Evolutionary conservation across 352 stramenopile species (phyloP).

Genomic region (Peronospora tabacina): DNA sequence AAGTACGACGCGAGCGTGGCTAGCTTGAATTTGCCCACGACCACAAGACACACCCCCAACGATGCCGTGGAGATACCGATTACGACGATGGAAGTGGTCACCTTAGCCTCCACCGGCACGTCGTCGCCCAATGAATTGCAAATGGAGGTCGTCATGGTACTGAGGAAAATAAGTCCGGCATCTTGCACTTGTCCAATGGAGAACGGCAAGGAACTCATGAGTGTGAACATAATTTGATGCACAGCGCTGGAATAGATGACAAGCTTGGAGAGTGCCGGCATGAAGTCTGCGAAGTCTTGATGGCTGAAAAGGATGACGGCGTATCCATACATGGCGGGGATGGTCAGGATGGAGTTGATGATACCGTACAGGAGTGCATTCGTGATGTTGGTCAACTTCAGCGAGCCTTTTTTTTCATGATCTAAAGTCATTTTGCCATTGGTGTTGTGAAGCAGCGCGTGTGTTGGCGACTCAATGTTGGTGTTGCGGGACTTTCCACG

Average conservation of each 20-base stretch:
- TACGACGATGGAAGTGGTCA: conserved; percentile 92
- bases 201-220: conserved; percentile 90
- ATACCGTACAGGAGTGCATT: conserved; percentile 79
- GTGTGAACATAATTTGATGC: conserved; percentile 87
- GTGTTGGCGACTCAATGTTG: conserved; percentile 18
- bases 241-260: conserved; percentile 92
- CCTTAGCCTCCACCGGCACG: conserved; percentile 52
- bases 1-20: conserved; percentile 93
- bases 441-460: conserved; percentile 19
- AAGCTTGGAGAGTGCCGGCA: conserved; percentile 90
- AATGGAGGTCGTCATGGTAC: conserved; percentile 88
- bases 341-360: conserved; percentile 91
- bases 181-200: conserved; percentile 97
- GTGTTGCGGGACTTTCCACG: conserved; percentile 11
- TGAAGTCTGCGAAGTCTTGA: conserved; percentile 79
- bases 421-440: conserved; percentile 7
- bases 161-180: conserved; percentile 97
- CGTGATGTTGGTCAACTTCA: conserved; percentile 32
- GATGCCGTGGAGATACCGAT: conserved; percentile 88
- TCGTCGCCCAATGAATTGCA: conserved; percentile 62
- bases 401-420: neutral
- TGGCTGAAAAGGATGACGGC: conserved; percentile 92
- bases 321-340: conserved; percentile 93
- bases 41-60: conserved; percentile 88
- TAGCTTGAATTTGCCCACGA: conserved; percentile 89